These are phyloP conservation scores for Psilocybe azurescens DNA, from an alignment of 768 basidiomycete species.

Conservation along the genomic window DNA sequence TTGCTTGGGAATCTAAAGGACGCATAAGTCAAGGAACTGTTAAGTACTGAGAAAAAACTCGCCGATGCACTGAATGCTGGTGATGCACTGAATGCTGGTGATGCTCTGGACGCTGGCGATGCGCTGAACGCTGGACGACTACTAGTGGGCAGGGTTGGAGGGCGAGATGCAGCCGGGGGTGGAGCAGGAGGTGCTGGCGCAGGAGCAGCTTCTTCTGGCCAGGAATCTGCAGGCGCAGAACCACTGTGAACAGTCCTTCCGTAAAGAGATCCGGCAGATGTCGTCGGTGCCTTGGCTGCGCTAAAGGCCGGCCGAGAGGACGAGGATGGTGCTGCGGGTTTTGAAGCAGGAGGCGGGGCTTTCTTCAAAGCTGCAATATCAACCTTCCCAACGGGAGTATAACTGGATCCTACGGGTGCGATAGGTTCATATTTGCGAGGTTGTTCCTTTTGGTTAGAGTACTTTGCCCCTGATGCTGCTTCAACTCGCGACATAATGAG, in stretches of 20 bases:
- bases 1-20: constrained; percentile 19
- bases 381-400: constrained; percentile 75
- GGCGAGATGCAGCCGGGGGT: constrained; percentile 50
- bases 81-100: neutral
- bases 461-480: constrained; percentile 89
- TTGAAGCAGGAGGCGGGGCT: constrained; percentile 41
- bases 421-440: constrained; percentile 79
- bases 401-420: constrained; percentile 78
- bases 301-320: constrained; percentile 55
- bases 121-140: constrained; percentile 39
- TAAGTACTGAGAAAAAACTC: neutral
- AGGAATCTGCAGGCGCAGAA: constrained; percentile 59
- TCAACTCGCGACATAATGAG: constrained; percentile 88
- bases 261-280: constrained; percentile 49
- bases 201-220: constrained; percentile 58
- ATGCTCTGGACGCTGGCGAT: constrained; percentile 17
- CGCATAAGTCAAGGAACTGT: neutral
- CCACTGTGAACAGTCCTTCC: constrained; percentile 41
- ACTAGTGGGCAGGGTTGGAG: constrained; percentile 46
- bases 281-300: constrained; percentile 36
- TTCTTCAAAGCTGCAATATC: constrained; percentile 70
- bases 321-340: constrained; percentile 42
- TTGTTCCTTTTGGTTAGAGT: constrained; percentile 83
- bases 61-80: too few relatives aligned
- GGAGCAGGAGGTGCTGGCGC: constrained; percentile 44